These are phyloP conservation scores for Aspergillus kassunensis DNA, from an alignment of 495 filamentous ascomycete genomes.

Conservation along the genomic window DNA sequence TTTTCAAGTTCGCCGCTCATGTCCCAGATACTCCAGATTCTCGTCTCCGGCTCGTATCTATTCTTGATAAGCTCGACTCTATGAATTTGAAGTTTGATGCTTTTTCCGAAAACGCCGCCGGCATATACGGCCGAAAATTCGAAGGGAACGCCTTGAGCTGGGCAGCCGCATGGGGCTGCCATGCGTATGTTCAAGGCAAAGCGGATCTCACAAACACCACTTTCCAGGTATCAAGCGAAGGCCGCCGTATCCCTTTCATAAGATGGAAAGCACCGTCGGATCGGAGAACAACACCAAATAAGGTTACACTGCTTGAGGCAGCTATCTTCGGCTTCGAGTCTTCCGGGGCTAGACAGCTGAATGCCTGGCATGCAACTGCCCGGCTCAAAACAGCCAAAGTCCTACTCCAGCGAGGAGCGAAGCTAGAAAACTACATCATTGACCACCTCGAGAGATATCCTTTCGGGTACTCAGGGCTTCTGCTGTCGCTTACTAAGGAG, in stretches of 20 bases:
- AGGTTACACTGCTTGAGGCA: background rate
- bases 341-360: background rate
- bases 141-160: background rate
- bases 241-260: background rate
- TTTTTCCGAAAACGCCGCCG: background rate
- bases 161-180: background rate
- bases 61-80: background rate
- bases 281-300: background rate
- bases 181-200: background rate
- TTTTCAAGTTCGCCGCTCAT: background rate
- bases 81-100: background rate
- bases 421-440: background rate
- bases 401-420: background rate
- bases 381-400: background rate
- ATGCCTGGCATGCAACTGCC: background rate
- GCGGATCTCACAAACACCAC: background rate
- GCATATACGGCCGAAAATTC: background rate
- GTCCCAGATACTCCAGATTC: background rate
- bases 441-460: background rate
- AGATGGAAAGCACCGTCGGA: too few species aligned
- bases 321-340: background rate
- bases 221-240: background rate
- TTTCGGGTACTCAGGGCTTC: background rate
- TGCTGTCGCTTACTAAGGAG: background rate
- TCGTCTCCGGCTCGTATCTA: background rate